Evolutionary conservation across 148 eudicot species (phyloP).

Genomic region (Cornus kousa): DNA sequence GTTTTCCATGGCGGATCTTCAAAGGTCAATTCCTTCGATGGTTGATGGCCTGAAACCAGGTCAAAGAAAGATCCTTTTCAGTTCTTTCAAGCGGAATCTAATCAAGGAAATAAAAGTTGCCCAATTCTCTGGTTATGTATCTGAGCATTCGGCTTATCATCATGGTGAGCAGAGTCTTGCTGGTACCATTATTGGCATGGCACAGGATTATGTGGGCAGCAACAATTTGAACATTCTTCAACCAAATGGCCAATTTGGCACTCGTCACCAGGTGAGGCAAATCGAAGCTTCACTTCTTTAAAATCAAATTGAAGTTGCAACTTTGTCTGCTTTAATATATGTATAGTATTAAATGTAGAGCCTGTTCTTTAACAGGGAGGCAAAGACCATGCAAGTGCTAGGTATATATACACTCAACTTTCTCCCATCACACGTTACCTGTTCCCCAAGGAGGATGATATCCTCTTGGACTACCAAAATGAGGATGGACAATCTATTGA

Average conservation of each 20-base stretch:
- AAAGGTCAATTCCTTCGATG: conserved; percentile 78
- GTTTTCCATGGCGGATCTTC: conserved; percentile 77
- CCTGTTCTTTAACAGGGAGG: conserved; percentile 60
- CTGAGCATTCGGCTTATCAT: conserved; percentile 93
- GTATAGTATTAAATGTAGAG: background rate
- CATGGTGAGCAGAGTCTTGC: conserved; percentile 89
- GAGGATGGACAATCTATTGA: conserved; percentile 73
- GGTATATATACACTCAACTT: conserved; percentile 73
- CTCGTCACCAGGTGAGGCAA: conserved; percentile 56
- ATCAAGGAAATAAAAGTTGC: conserved; percentile 66
- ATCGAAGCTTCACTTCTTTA: background rate
- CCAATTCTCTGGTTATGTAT: conserved; percentile 85
- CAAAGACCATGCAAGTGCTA: conserved; percentile 89
- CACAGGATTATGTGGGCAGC: conserved; percentile 81
- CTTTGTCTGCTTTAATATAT: background rate
- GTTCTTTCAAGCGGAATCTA: conserved; percentile 63
- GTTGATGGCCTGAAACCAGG: conserved; percentile 96
- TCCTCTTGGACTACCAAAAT: conserved; percentile 64
- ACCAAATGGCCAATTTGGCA: conserved; percentile 90
- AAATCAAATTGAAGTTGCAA: background rate
- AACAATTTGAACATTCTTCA: conserved; percentile 76
- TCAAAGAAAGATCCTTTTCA: conserved; percentile 75
- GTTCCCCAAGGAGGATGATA: conserved; percentile 84
- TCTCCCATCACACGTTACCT: conserved; percentile 56
- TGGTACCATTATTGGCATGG: conserved; percentile 90